phyloP scores from a whole-genome alignment of 164 flowering plant species.

The Berberis vulgaris region DNA sequence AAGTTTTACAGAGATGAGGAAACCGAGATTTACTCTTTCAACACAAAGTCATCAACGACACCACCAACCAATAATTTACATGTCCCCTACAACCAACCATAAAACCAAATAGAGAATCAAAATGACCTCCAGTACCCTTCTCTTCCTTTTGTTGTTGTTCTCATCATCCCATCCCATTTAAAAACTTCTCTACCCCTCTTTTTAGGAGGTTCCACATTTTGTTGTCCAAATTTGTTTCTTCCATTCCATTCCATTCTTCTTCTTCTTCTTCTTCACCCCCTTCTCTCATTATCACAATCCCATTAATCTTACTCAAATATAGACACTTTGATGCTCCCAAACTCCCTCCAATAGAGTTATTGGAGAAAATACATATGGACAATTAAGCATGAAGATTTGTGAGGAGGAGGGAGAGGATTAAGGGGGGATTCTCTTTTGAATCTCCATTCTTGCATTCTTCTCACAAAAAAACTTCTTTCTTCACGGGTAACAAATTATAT shows the following conservation, averaged over 20 bases:
- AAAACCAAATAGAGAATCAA: neutral
- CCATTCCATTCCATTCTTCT: slow-evolving; percentile 1
- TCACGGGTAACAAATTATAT: neutral
- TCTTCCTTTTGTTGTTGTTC: neutral
- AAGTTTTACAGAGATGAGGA: neutral
- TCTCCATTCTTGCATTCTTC: slow-evolving; percentile 1
- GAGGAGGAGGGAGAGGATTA: slow-evolving; percentile 2
- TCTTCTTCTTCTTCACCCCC: neutral
- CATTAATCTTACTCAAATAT: too few species aligned
- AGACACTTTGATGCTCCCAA: too few species aligned
- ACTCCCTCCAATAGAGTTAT: neutral
- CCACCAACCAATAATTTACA: neutral
- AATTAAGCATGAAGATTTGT: slow-evolving; percentile 10
- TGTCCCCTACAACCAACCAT: neutral
- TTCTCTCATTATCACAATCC: neutral
- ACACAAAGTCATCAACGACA: slow-evolving; percentile 3
- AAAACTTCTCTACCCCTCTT: slow-evolving; percentile 12
- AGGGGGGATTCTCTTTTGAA: slow-evolving; percentile 6
- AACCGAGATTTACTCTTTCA: slow-evolving; percentile 11
- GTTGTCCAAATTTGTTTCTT: slow-evolving; percentile 2
- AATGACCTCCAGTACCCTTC: neutral
- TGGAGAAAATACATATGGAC: slow-evolving; percentile 7
- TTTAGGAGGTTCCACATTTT: slow-evolving; percentile 16
- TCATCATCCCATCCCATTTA: neutral
- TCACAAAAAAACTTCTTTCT: neutral